Evolutionary conservation across 805 yeast genomes (phyloP).

Genomic region (Starmerella tilneyi): DNA sequence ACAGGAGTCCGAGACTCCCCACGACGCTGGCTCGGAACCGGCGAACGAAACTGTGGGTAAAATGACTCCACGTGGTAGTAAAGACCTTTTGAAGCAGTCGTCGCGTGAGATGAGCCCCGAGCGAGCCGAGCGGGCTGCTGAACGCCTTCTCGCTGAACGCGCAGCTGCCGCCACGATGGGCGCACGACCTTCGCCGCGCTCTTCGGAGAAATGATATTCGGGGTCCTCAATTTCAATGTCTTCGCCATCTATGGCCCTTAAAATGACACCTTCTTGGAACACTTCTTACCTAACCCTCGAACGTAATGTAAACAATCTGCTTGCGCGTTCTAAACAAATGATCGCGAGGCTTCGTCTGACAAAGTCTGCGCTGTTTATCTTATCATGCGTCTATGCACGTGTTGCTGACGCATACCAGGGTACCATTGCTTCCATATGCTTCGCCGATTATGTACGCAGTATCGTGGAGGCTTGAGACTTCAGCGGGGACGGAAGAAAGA

Average conservation of each 20-base stretch:
- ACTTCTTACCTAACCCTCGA: not conserved
- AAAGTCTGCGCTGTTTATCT: not conserved
- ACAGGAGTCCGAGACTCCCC: slow-evolving; percentile 5
- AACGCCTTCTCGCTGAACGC: slow-evolving; percentile 15
- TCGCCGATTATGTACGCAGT: too few relatives aligned
- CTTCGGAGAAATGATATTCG: not conserved
- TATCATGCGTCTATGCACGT: slow-evolving; percentile 9
- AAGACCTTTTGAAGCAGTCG: not conserved
- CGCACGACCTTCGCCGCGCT: not conserved
- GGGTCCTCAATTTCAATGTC: too few relatives aligned
- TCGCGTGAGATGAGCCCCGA: slow-evolving; percentile 12
- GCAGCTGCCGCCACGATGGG: slow-evolving; percentile 11
- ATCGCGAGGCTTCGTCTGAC: not conserved
- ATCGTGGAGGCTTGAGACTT: too few relatives aligned
- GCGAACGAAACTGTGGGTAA: not conserved
- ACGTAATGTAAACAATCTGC: not conserved
- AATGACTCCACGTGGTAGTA: slow-evolving; percentile 5
- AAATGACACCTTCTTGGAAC: too few relatives aligned
- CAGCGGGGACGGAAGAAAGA: too few relatives aligned
- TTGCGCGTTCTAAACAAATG: not conserved
- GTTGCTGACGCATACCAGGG: too few relatives aligned
- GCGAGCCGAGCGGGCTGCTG: slow-evolving; percentile 18
- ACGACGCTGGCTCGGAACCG: not conserved
- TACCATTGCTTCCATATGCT: too few relatives aligned
- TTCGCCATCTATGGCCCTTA: too few relatives aligned